Evolutionary conservation across 176 grass and related monocot genomes (phyloP), one percentile per base, ranked within the genome.

Genomic region (Otatea glauca): DNA sequence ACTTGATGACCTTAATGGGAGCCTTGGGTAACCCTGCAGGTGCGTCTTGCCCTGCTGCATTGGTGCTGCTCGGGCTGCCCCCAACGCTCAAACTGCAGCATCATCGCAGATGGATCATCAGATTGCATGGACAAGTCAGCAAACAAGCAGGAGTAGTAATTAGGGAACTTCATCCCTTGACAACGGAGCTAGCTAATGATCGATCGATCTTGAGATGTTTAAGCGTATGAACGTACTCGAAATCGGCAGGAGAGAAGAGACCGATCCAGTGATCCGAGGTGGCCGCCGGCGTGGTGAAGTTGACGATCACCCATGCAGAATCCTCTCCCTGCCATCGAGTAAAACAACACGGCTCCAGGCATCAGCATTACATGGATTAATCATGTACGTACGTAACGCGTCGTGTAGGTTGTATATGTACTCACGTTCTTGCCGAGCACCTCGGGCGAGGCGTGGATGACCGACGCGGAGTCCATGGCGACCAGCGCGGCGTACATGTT

Each of bases 231-330:
- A 5, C 20, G 47, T 80, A 94, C 94, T 86, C 83, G 43, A 94
- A 89, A 68, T 91, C 84, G 56, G 94, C 92, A 0, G 94, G 94
- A 27, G 94, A 97, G 64, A 97, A 97, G 47, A 97, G 90, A 7
- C 86, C 94, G 69, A 97, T 90, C 94, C 90, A 97, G 74, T 94
- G 90, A 55, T 75, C 88, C 4, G 34, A 47, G 24, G 90, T 86
- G 32, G 90, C 56, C 81, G 84, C 55, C 44, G 88, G 68, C 68
- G 68, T 82, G 41, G 82, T 88, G 74, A 91, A 92, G 67, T 92
- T 85, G 43, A 97, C 82, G 29, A 80, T 68, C 71, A 94, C 86
- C 90, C 84, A 92, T 4, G 77, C 88, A 0, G 77, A 89, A 56
- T 94, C 92, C 38, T 94, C 83, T 0, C 90, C 90, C 92, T 94